Evolutionary conservation across 2,329 filamentous ascomycete species (phyloP).

Genomic region (Hypoxylon sp.): DNA sequence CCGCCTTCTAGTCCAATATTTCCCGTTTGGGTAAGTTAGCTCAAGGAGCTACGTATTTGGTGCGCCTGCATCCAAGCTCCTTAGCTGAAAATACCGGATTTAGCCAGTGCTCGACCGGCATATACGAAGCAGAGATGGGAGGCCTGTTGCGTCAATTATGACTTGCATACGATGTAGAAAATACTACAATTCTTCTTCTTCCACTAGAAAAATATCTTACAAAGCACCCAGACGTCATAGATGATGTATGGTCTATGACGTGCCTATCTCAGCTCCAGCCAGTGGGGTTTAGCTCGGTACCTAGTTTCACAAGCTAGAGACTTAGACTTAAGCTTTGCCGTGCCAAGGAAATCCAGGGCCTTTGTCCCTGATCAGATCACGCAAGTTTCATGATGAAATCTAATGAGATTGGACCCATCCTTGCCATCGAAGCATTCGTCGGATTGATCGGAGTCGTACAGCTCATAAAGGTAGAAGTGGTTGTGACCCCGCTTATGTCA

Average conservation of each 20-base stretch:
- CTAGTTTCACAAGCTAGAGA: conserved; percentile 27
- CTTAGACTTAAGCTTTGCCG: conserved; percentile 22
- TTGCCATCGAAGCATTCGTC: neutral
- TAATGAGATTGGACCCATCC: conserved; percentile 22
- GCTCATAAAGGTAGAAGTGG: neutral
- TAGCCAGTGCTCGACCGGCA: conserved; percentile 19
- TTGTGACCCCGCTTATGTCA: conserved; percentile 26
- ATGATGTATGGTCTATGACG: conserved; percentile 33
- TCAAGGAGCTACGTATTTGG: conserved; percentile 28
- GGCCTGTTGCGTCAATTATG: conserved; percentile 10
- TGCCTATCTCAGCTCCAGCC: conserved; percentile 3
- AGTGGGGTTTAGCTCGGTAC: conserved; percentile 28
- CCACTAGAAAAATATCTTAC: neutral
- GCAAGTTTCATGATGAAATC: conserved; percentile 28
- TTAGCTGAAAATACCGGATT: conserved; percentile 23
- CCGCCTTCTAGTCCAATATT: conserved; percentile 32
- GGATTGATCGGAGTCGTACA: conserved; percentile 12
- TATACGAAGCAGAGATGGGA: conserved; percentile 10
- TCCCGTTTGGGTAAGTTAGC: conserved; percentile 24
- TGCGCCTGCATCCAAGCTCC: conserved; percentile 5
- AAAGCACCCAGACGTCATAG: conserved; percentile 34
- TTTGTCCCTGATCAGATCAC: conserved; percentile 24
- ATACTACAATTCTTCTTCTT: neutral
- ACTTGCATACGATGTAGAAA: conserved; percentile 2
- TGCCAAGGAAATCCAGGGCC: conserved; percentile 37